phyloP scores from a whole-genome alignment of 2,329 filamentous ascomycete species.

The Karstenula rhodostoma region DNA sequence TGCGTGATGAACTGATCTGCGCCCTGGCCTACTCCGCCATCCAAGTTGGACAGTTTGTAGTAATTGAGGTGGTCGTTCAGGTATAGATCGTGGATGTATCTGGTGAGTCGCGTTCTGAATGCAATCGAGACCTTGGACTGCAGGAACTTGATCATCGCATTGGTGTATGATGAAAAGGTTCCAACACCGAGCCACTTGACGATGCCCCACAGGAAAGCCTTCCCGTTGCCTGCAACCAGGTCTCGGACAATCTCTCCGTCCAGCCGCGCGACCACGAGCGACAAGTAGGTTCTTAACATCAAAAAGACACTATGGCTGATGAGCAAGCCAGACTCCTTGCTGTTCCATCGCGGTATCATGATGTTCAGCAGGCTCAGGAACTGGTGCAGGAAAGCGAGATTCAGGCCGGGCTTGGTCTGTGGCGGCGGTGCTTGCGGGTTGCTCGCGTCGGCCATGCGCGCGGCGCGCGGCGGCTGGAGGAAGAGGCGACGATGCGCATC shows the following conservation, averaged over 20 bases:
- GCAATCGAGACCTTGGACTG: constrained; percentile 98
- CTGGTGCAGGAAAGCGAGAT: constrained; percentile 95
- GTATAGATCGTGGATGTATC: constrained; percentile 97
- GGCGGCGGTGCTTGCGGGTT: constrained; percentile 77
- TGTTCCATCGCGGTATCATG: constrained; percentile 94
- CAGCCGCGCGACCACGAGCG: constrained; percentile 87
- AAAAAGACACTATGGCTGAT: constrained; percentile 89
- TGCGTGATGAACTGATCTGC: constrained; percentile 98
- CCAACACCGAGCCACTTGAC: constrained; percentile 95
- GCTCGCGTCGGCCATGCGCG: constrained; percentile 73
- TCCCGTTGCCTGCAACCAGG: constrained; percentile 92
- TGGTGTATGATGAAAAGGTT: constrained; percentile 93
- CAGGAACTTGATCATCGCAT: constrained; percentile 98
- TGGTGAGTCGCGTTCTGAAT: constrained; percentile 90
- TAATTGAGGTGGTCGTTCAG: constrained; percentile 95
- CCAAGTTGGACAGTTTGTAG: constrained; percentile 92
- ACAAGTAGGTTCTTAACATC: constrained; percentile 91
- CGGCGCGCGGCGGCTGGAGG: constrained; percentile 85
- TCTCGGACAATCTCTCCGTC: constrained; percentile 97
- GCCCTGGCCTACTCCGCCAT: constrained; percentile 89
- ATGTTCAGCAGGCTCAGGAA: constrained; percentile 96
- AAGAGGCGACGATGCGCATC: constrained; percentile 95
- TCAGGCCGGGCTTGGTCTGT: constrained; percentile 91
- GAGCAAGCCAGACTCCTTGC: constrained; percentile 91
- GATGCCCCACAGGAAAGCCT: constrained; percentile 85